Base-by-base conservation (phyloP, 345 rosid species). In the Streptanthus diversifolius region DNA sequence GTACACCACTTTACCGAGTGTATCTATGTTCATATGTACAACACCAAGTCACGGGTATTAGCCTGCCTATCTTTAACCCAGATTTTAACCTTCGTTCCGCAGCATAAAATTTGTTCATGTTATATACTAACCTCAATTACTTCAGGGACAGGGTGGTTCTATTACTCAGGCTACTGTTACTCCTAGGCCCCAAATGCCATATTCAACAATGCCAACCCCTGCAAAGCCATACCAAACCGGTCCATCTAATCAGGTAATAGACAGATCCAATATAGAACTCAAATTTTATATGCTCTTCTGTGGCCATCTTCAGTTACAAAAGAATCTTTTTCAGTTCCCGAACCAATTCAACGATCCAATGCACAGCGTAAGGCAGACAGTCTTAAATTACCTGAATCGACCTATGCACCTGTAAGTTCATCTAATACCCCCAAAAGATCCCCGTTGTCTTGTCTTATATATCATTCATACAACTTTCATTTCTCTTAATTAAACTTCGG, bases 1-100 rank as follows among this genome's bases (percentile, higher is more conserved):
- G 76, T 90, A 14, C 76, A 77, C 81, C 97, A 95, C 75, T 95
- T 95, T 69, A 58, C 85, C 4, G 99, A 95, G 85, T 95, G 97
- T 59, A 86, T 91, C 62, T 95, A 82, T 74, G 97, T 95, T 70
- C 97, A 90, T 64, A 51, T 83, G 79, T 85, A 87, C 77, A 88
- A 95, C 83, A 83, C 85, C 73, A 91, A 73, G 81, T 66, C 82
- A 74, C 86, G 81, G 97, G 99, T 95, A 89, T 66, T 63, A 68
- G 32, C 76, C 73, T 53, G 32, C 76, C 73, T 53, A 47, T 33
- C 47, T 21, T 48, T 47, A 24, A 8, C 37, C 9, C 5, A 5
- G 5, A 30, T 37, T 61, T 27, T 8, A 64, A 63, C 15, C 55
- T 60, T 14, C 68, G 25, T 44, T 63, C 61, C 27, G 18, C 37